These are phyloP conservation scores for Cyberlindnera xylosilytica DNA, from an alignment of 805 yeast species.

Conservation along the genomic window DNA sequence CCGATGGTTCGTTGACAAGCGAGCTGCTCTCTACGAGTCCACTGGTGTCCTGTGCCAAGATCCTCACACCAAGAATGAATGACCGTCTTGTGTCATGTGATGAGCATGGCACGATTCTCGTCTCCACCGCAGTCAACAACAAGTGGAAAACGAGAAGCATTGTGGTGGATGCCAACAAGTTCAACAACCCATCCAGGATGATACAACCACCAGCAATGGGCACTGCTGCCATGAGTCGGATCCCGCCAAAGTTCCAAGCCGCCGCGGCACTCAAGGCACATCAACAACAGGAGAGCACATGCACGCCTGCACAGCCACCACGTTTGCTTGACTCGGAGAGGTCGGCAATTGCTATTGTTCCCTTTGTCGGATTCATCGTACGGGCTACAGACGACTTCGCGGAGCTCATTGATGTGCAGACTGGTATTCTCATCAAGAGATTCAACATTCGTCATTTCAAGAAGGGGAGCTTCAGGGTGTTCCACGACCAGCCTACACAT, in stretches of 20 bases:
- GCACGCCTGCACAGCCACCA: background rate
- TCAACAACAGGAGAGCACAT: too few relatives aligned
- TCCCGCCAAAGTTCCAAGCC: background rate
- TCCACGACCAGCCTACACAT: conserved; percentile 84
- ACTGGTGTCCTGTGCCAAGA: conserved; percentile 50
- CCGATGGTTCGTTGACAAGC: conserved; percentile 41
- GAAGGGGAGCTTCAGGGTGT: conserved; percentile 53
- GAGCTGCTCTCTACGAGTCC: conserved; percentile 31
- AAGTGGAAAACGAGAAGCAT: conserved; percentile 60
- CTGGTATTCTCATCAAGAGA: conserved; percentile 65
- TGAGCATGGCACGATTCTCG: conserved; percentile 47
- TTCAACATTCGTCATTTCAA: conserved; percentile 62
- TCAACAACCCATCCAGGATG: conserved; percentile 21
- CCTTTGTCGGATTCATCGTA: conserved; percentile 73
- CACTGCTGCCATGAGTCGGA: background rate
- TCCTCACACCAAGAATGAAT: conserved; percentile 69
- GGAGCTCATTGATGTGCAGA: conserved; percentile 72
- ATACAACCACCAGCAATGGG: background rate
- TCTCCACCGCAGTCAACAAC: conserved; percentile 59
- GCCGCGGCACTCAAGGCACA: background rate
- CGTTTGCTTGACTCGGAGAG: conserved; percentile 21
- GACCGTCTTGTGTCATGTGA: conserved; percentile 63
- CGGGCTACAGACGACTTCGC: conserved; percentile 54
- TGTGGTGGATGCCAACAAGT: conserved; percentile 39
- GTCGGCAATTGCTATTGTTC: conserved; percentile 48